These are phyloP conservation scores for Mycena amicta DNA, from an alignment of 768 basidiomycete genomes.

Conservation along the genomic window DNA sequence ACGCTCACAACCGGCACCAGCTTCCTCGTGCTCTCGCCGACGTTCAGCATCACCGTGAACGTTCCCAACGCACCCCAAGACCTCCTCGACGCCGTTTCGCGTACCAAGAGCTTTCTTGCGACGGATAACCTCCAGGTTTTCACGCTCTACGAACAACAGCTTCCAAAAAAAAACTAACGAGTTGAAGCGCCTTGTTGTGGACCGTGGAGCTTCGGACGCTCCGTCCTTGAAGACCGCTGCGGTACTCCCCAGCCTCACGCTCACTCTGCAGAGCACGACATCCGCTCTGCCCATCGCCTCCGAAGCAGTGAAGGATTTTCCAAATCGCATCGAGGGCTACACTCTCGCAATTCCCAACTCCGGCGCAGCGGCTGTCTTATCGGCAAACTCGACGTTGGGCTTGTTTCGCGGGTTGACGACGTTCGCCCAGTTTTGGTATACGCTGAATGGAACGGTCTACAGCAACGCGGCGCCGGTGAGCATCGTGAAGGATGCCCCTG, in stretches of 20 bases:
- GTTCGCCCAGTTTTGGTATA: slow-evolving; percentile 72
- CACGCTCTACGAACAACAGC: neutral
- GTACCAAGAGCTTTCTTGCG: slow-evolving; percentile 44
- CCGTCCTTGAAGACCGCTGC: slow-evolving; percentile 40
- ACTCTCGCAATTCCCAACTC: slow-evolving; percentile 54
- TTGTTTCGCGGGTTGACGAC: slow-evolving; percentile 76
- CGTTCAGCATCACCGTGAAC: slow-evolving; percentile 54
- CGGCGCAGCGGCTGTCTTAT: slow-evolving; percentile 55
- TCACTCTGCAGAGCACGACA: slow-evolving; percentile 40
- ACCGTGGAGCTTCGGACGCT: slow-evolving; percentile 55
- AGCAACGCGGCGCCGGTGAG: slow-evolving; percentile 56
- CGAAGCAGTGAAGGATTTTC: slow-evolving; percentile 54
- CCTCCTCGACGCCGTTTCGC: slow-evolving; percentile 56
- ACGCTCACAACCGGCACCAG: slow-evolving; percentile 45
- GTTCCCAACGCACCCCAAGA: slow-evolving; percentile 53
- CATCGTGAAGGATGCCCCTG: slow-evolving; percentile 61
- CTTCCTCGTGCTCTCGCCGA: slow-evolving; percentile 47
- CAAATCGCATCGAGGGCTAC: slow-evolving; percentile 62
- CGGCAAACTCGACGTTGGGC: slow-evolving; percentile 66
- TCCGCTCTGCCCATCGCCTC: slow-evolving; percentile 48
- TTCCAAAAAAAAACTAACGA: neutral
- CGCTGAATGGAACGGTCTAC: slow-evolving; percentile 49
- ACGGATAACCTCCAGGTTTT: slow-evolving; percentile 53
- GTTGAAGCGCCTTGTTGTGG: slow-evolving; percentile 50
- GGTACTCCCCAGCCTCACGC: slow-evolving; percentile 43